These are phyloP conservation scores for Hemileccinum rubropunctum DNA, from an alignment of 768 basidiomycete species.

Conservation along the genomic window DNA sequence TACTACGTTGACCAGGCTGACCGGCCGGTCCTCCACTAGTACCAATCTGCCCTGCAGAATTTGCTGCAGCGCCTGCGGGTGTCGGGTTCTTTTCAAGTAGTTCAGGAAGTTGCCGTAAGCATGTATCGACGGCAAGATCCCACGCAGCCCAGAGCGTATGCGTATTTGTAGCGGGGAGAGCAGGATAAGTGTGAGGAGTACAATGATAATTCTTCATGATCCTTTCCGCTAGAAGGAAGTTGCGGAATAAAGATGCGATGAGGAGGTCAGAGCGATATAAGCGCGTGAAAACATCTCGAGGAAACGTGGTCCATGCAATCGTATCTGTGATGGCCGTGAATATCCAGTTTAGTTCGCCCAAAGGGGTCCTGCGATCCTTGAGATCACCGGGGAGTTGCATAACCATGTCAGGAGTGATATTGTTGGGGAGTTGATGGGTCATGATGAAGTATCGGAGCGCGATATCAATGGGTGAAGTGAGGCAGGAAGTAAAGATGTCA, in stretches of 20 bases:
- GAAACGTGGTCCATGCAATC: conserved; percentile 98
- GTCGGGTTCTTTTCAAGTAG: conserved; percentile 50
- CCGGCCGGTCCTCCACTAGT: conserved; percentile 8
- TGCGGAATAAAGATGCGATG: conserved; percentile 94
- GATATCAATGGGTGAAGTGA: conserved; percentile 98
- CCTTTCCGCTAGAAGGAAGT: conserved; percentile 94
- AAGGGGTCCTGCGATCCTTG: conserved; percentile 92
- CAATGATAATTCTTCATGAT: conserved; percentile 99
- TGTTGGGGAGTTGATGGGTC: conserved; percentile 80
- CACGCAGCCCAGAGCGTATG: conserved; percentile 96
- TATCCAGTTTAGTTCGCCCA: conserved; percentile 99
- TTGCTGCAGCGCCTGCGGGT: conserved; percentile 18
- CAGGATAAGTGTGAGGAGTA: conserved; percentile 90
- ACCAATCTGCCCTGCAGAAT: conserved; percentile 16
- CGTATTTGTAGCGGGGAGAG: conserved; percentile 93
- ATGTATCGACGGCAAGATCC: conserved; percentile 96
- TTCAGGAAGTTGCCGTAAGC: conserved; percentile 89
- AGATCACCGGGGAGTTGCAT: conserved; percentile 95
- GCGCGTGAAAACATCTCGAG: conserved; percentile 88
- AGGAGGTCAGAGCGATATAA: conserved; percentile 94
- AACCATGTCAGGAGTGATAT: conserved; percentile 84
- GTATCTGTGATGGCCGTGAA: conserved; percentile 99
- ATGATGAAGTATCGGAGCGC: conserved; percentile 92
- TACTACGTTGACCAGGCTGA: conserved; percentile 21
- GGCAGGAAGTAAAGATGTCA: conserved; percentile 95